Evolutionary conservation across 768 basidiomycete genomes (phyloP).

Genomic region (Rubroboletus pulcherrimus): DNA sequence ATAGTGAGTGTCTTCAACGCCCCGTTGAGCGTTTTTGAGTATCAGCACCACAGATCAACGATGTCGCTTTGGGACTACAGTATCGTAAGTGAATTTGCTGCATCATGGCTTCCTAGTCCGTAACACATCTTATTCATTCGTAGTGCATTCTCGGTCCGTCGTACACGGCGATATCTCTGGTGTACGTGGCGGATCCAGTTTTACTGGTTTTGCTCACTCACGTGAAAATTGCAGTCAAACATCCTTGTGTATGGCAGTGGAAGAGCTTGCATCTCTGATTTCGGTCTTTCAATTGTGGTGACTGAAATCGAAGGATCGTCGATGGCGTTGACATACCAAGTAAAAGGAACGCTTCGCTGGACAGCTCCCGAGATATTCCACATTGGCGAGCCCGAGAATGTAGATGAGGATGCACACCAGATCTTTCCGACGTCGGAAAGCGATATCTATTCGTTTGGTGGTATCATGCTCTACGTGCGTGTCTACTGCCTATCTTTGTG

Average conservation of each 20-base stretch:
- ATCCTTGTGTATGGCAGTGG: slow-evolving; percentile 42
- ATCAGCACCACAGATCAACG: slow-evolving; percentile 16
- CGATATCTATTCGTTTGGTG: slow-evolving; percentile 37
- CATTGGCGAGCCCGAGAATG: background rate
- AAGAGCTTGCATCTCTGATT: slow-evolving; percentile 43
- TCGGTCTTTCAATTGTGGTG: slow-evolving; percentile 42
- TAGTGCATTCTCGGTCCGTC: slow-evolving; percentile 20
- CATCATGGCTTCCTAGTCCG: background rate
- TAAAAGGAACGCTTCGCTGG: slow-evolving; percentile 45
- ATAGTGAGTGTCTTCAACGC: slow-evolving; percentile 9
- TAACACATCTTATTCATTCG: background rate
- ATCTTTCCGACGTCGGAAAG: slow-evolving; percentile 23
- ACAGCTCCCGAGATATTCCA: slow-evolving; percentile 42
- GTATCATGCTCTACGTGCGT: slow-evolving; percentile 25
- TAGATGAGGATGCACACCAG: background rate
- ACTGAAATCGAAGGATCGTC: slow-evolving; percentile 33
- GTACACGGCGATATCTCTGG: slow-evolving; percentile 31
- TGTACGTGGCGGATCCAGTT: slow-evolving; percentile 2
- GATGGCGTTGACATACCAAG: slow-evolving; percentile 30
- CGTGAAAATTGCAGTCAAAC: slow-evolving; percentile 33
- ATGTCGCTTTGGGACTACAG: slow-evolving; percentile 26
- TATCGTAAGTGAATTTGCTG: slow-evolving; percentile 15
- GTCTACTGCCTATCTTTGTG: background rate
- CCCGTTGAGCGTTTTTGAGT: background rate
- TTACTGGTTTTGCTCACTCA: background rate